A percentile compares a stretch with the other conserved stretches of the same genome.
These are phyloP conservation scores for Coelastrella sp. DNA, from an alignment of 139 green algal genomes.

Conservation along the genomic window DNA sequence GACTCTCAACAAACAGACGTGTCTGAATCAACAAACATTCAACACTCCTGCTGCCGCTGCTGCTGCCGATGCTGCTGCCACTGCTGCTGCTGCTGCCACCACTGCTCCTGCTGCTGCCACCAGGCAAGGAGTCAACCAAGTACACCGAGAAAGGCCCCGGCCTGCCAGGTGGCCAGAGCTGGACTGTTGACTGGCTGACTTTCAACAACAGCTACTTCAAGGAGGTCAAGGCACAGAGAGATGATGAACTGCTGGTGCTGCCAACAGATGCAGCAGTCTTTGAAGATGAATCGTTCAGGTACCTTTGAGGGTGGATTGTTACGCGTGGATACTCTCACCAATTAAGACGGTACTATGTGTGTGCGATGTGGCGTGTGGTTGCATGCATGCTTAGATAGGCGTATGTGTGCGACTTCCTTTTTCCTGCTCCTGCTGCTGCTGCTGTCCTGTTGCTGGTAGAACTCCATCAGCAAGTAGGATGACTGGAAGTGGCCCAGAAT, in stretches of 20 bases:
- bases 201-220: slow-evolving; percentile 83
- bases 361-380: not conserved
- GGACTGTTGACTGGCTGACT: slow-evolving; percentile 92
- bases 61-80: not conserved
- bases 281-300: slow-evolving; percentile 90
- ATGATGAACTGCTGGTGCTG: slow-evolving; percentile 92
- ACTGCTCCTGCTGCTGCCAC: not conserved
- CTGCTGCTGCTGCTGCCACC: not conserved
- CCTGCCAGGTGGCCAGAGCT: slow-evolving; percentile 78
- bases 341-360: too few species aligned
- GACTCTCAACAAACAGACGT: not conserved
- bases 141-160: slow-evolving; percentile 90
- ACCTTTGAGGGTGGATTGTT: too few species aligned
- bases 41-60: not conserved
- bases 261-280: slow-evolving; percentile 90
- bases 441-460: too few species aligned
- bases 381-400: not conserved
- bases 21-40: not conserved
- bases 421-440: not conserved
- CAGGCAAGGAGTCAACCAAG: slow-evolving; percentile 79
- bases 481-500: too few species aligned
- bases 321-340: too few species aligned
- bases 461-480: too few species aligned
- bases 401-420: too few species aligned
- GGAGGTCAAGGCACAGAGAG: slow-evolving; percentile 74